A percentile compares a stretch with the other conserved stretches of the same genome.
These are phyloP conservation scores for Trichosanthes cucumerina DNA, from an alignment of 306 rosid genomes.

Conservation along the genomic window DNA sequence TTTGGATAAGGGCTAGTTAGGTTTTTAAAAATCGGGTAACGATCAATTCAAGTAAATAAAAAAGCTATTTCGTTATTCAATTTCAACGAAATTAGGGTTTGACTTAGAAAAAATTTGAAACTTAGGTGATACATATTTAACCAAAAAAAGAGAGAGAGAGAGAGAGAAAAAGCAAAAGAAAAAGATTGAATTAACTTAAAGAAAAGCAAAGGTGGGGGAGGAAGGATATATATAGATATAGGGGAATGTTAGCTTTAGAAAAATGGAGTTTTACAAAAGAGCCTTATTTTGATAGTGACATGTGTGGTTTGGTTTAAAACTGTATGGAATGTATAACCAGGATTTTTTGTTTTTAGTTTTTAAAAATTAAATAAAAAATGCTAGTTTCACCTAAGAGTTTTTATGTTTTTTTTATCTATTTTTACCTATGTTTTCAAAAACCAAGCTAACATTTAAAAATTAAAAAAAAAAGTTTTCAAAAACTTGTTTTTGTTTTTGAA, in stretches of 20 bases:
- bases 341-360: no score
- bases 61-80: neutral
- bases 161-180: no score
- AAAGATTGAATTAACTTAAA: neutral
- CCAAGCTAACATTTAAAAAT: no score
- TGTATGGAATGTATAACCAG: neutral
- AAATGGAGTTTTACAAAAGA: neutral
- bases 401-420: no score
- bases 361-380: no score
- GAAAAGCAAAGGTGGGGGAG: neutral
- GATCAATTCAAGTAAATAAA: neutral
- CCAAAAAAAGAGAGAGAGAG: no score
- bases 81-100: neutral
- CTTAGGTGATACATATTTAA: neutral
- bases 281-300: neutral
- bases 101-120: neutral
- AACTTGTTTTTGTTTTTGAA: no score
- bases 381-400: no score
- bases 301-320: neutral
- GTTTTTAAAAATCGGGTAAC: neutral
- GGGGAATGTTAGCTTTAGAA: neutral
- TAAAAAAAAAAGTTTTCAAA: no score
- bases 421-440: no score
- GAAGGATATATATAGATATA: neutral
- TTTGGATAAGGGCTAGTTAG: neutral